Conservation (phyloP, 495 filamentous ascomycete species). For the Aspergillus ellipticus region DNA sequence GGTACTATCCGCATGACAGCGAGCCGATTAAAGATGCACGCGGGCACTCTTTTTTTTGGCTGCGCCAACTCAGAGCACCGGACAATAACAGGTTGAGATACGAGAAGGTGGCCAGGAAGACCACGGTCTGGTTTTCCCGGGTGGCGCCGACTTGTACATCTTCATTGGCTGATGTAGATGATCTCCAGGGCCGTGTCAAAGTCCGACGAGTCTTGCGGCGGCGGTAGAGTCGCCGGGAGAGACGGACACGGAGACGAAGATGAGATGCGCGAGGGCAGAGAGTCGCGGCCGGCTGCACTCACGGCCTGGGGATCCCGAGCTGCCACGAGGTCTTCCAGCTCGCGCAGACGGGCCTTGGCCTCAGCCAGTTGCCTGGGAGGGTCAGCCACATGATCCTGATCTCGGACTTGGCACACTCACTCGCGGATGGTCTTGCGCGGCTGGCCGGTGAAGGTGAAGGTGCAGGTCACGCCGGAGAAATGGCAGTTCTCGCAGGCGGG, state of each 20-base stretch:
- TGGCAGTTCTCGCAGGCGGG: slow-evolving; percentile 29
- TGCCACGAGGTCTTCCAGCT: slow-evolving; percentile 12
- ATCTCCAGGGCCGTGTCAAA: slow-evolving; percentile 20
- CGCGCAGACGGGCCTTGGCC: slow-evolving; percentile 16
- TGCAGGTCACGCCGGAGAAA: slow-evolving; percentile 21
- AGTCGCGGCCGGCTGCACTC: neutral
- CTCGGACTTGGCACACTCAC: slow-evolving; percentile 10
- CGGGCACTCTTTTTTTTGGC: no score
- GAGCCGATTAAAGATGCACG: no score
- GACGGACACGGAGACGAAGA: neutral
- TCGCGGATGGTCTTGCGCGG: slow-evolving; percentile 20
- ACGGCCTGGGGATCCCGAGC: neutral
- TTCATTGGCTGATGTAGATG: no score
- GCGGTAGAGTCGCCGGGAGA: neutral
- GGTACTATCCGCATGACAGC: no score
- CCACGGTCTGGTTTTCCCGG: no score
- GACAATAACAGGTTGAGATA: no score
- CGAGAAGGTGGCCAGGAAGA: no score
- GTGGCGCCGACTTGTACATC: no score
- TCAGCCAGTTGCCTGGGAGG: slow-evolving; percentile 21
- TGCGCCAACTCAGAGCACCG: no score
- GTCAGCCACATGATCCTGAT: neutral
- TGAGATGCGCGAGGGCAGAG: neutral
- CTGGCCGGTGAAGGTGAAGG: slow-evolving; percentile 14
- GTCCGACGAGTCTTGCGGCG: slow-evolving; percentile 7